Base-by-base conservation (phyloP, 371 early-diverging fungal species). In the Lichtheimia ramosa region DNA sequence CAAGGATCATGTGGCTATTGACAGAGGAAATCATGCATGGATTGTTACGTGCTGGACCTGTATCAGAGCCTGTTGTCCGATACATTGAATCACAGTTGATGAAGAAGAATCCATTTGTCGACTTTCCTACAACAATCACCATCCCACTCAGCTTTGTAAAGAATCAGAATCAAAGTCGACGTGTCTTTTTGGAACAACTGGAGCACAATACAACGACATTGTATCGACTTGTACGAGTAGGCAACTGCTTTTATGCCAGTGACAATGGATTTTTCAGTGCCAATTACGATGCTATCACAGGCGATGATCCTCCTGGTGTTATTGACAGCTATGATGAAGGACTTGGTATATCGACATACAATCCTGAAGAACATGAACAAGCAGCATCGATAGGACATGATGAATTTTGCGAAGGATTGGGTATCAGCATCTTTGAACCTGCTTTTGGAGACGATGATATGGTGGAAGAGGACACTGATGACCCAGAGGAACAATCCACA, bases 1-100 rank as follows among this genome's bases (percentile, higher is more conserved):
- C 80, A 5, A 67, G 85, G 24, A 59, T 92, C 10, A 83, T 84
- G 2, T 83, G 82, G 83, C 63, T 90, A 0, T 77, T 91, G 43
- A 87, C 89, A 42, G 89, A 91, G 58, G 91, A 91, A 69, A 82
- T 91, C 13, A 86, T 92, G 83, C 86, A 89, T 59, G 84, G 85
- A 1, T 62, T 92, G 7, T 67, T 92, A 46, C 77, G 82, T 15
- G 71, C 86, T 18, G 70, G 81, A 0, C 86, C 85, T 1, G 70
- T 88, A 0, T 81, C 83, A 0, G 65, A 75, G 28, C 70, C 78
- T 10, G 82, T 87, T 0, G 61, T 91, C 18, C 72, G 75, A 6
- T 83, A 83, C 58, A 80, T 91, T 20, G 85, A 88, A 63, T 66
- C 76, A 2, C 86, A 86, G 46, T 62, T 89, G 28, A 79, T 79